Evolutionary conservation across 2,329 filamentous ascomycete species (phyloP).

Genomic region (Colletotrichum neosansevieriae): DNA sequence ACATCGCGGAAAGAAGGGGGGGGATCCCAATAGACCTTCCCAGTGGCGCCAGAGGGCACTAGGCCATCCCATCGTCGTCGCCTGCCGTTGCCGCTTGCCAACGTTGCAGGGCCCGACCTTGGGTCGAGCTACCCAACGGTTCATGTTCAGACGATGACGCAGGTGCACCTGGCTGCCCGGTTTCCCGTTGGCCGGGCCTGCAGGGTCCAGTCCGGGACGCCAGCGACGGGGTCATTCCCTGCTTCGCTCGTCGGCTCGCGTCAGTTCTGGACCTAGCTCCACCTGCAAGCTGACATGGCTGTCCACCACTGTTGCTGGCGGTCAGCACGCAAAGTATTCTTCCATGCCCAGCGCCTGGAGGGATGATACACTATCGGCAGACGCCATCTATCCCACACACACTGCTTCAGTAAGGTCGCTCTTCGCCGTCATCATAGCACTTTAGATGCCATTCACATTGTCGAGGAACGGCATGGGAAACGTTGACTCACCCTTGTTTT

Average conservation of each 20-base stretch:
- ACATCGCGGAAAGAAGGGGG: neutral
- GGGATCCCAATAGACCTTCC: neutral
- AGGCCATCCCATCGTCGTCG: conserved; percentile 17
- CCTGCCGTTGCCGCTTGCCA: conserved; percentile 24
- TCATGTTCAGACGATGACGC: conserved; percentile 40
- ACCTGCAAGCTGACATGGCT: conserved; percentile 25
- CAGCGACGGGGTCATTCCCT: conserved; percentile 33
- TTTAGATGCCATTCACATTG: neutral
- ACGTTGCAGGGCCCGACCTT: conserved; percentile 36
- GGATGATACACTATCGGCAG: neutral
- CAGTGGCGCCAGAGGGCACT: neutral
- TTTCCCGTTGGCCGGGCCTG: conserved; percentile 36
- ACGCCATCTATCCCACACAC: neutral
- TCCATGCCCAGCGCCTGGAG: neutral
- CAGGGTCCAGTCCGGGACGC: conserved; percentile 23
- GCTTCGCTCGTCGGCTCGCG: conserved; percentile 27
- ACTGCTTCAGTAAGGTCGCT: conserved; percentile 16
- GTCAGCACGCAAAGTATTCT: conserved; percentile 9
- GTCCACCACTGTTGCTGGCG: neutral
- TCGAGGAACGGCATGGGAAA: conserved; percentile 1
- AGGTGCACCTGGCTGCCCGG: conserved; percentile 39
- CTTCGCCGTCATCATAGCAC: neutral
- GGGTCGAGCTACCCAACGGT: conserved; percentile 17
- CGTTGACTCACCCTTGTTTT: conserved; percentile 5
- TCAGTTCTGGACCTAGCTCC: conserved; percentile 11